A percentile compares a stretch with the other conserved stretches of the same genome.
These are phyloP conservation scores for Ceraceosorus guamensis DNA, from an alignment of 1,284 basidiomycete genomes.

Conservation along the genomic window DNA sequence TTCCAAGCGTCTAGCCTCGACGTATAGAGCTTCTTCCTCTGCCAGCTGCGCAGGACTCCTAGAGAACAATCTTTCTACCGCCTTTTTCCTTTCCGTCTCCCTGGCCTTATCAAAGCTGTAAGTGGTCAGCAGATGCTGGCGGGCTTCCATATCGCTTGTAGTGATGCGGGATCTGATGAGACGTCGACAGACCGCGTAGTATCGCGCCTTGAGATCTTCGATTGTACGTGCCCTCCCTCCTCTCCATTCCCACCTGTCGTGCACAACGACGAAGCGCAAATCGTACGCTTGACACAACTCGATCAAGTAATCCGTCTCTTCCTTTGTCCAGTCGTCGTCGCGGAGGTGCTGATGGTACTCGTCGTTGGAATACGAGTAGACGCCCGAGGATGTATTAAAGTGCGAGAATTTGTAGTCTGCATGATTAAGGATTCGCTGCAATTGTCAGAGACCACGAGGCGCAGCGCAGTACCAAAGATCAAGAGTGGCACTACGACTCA, in stretches of 20 bases:
- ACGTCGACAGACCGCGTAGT: slow-evolving; percentile 84
- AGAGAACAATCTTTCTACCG: slow-evolving; percentile 73
- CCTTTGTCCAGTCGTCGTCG: slow-evolving; percentile 83
- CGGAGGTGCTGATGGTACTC: slow-evolving; percentile 78
- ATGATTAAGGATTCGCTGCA: too few species aligned
- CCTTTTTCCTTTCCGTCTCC: slow-evolving; percentile 80
- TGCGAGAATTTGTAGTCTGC: slow-evolving; percentile 61
- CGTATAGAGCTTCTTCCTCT: slow-evolving; percentile 90
- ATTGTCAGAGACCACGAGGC: background rate
- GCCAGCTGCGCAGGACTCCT: slow-evolving; percentile 80
- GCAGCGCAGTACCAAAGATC: background rate
- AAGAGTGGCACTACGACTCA: too few species aligned
- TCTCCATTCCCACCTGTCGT: slow-evolving; percentile 75
- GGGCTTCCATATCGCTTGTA: slow-evolving; percentile 35
- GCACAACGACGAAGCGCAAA: slow-evolving; percentile 78
- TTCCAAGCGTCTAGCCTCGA: slow-evolving; percentile 87
- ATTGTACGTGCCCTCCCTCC: slow-evolving; percentile 14
- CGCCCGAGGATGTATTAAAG: slow-evolving; percentile 65
- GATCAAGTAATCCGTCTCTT: slow-evolving; percentile 93
- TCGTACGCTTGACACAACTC: slow-evolving; percentile 73
- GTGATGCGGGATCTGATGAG: slow-evolving; percentile 65
- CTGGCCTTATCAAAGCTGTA: slow-evolving; percentile 60
- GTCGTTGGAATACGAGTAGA: slow-evolving; percentile 77
- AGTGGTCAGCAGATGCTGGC: slow-evolving; percentile 39
- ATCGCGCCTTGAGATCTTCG: slow-evolving; percentile 80